Percentiles rank a stretch among this genome's conserved stretches.
Conservation (phyloP, 2,329 filamentous ascomycete species). For the Endoconidiophora polonica region DNA sequence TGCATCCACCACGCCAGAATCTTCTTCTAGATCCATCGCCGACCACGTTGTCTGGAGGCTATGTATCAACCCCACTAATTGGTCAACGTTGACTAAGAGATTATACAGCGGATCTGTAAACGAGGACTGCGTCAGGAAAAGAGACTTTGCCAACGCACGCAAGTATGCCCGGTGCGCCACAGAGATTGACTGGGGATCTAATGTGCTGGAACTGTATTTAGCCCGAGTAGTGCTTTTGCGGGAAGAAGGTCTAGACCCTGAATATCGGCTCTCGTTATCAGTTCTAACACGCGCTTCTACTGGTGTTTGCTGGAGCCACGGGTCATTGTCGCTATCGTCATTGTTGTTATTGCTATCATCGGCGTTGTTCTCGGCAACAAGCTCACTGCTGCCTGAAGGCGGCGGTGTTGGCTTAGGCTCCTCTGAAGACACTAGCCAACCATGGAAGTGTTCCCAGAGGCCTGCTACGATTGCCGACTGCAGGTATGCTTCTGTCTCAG, state of each 20-base stretch:
- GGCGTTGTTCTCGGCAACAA: conserved; percentile 12
- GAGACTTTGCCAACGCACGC: conserved; percentile 43
- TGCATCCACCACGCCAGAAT: conserved; percentile 65
- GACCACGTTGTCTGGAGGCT: conserved; percentile 63
- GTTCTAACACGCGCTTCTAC: conserved; percentile 6
- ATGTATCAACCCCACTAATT: conserved; percentile 58
- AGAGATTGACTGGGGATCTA: conserved; percentile 74
- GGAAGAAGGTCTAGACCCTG: conserved; percentile 27
- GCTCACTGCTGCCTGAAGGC: conserved; percentile 14
- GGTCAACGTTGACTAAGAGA: conserved; percentile 60
- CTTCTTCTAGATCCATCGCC: conserved; percentile 62
- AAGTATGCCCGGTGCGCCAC: conserved; percentile 67
- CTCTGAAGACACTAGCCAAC: conserved; percentile 46
- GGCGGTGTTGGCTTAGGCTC: too few species aligned
- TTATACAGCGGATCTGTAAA: conserved; percentile 51
- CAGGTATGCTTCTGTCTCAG: conserved; percentile 73
- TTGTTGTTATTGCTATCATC: not conserved
- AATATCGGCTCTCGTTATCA: conserved; percentile 13
- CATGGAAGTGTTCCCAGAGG: conserved; percentile 63
- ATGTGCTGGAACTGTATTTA: conserved; percentile 18
- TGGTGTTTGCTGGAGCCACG: conserved; percentile 17
- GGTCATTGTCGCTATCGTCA: conserved; percentile 13
- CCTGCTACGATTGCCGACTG: conserved; percentile 76
- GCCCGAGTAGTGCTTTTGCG: conserved; percentile 18
- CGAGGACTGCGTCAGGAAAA: conserved; percentile 46